Percentiles rank a stretch among this genome's conserved stretches.
These are phyloP conservation scores for Penicillium pancosmium DNA, from an alignment of 495 filamentous ascomycete species.

Conservation along the genomic window DNA sequence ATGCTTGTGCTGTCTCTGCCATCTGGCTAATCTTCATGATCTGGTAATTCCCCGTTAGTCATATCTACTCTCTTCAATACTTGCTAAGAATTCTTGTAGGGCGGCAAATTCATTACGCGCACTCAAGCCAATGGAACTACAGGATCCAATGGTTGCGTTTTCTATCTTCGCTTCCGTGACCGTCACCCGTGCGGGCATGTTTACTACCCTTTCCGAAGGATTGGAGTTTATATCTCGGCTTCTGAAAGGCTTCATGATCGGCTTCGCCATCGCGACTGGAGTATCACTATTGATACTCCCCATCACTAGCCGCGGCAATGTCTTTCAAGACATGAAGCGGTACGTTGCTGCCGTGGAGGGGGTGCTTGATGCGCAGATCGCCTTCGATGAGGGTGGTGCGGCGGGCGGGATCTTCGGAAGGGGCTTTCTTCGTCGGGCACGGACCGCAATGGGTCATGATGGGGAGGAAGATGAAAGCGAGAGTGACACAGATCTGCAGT, in stretches of 20 bases:
- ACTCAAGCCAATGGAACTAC: constrained; percentile 61
- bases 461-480: constrained; percentile 9
- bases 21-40: constrained; percentile 79
- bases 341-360: constrained; percentile 53
- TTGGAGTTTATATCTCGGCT: constrained; percentile 56
- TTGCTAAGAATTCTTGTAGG: constrained; percentile 22
- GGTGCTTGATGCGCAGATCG: constrained; percentile 57
- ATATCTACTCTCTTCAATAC: neutral
- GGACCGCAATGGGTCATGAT: constrained; percentile 27
- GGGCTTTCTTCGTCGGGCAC: constrained; percentile 26
- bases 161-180: constrained; percentile 66
- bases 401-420: constrained; percentile 25
- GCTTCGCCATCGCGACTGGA: constrained; percentile 63
- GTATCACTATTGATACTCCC: constrained; percentile 69
- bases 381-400: constrained; percentile 52
- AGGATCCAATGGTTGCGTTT: constrained; percentile 70
- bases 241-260: constrained; percentile 64
- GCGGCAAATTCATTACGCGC: constrained; percentile 53
- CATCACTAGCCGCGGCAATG: constrained; percentile 58
- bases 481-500: constrained; percentile 42
- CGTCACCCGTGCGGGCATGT: constrained; percentile 46
- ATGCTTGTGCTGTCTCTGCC: constrained; percentile 70
- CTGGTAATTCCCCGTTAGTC: constrained; percentile 43
- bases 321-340: constrained; percentile 58
- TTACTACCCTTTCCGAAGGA: constrained; percentile 54